Percentiles rank a stretch among this genome's conserved stretches.
Conservation (phyloP, 139 green algal genomes). For the Chlorella sp. region DNA sequence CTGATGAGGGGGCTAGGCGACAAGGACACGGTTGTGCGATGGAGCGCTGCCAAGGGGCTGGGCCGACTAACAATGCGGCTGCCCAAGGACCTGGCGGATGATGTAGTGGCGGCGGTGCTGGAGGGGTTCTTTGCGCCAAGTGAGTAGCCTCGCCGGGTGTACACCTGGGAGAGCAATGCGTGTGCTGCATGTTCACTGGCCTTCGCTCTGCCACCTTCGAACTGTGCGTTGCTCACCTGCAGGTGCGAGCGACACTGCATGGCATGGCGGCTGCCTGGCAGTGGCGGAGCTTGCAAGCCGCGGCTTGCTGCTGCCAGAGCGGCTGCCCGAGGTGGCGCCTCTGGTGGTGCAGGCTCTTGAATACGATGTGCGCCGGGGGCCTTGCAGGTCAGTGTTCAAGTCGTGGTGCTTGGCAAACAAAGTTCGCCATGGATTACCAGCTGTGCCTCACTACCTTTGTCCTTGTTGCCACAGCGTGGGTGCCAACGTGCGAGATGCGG, state of each 20-base stretch:
- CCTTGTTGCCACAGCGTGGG: conserved; percentile 66
- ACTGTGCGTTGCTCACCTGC: too few relatives aligned
- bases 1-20: conserved; percentile 81
- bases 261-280: conserved; percentile 96
- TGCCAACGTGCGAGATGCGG: conserved; percentile 93
- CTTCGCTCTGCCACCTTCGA: too few relatives aligned
- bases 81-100: conserved; percentile 78
- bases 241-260: conserved; percentile 72
- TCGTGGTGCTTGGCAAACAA: too few relatives aligned
- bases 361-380: conserved; percentile 90
- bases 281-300: conserved; percentile 92
- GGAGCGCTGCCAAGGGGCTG: conserved; percentile 93
- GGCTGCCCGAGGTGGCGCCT: conserved; percentile 57
- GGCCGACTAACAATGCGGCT: conserved; percentile 83
- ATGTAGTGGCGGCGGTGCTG: conserved; percentile 81
- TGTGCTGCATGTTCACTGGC: too few relatives aligned
- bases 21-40: conserved; percentile 94
- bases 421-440: too few relatives aligned
- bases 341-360: conserved; percentile 72
- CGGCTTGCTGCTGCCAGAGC: conserved; percentile 78
- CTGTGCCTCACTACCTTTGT: background rate
- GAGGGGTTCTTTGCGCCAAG: conserved; percentile 66
- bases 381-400: too few relatives aligned
- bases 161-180: too few relatives aligned
- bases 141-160: too few relatives aligned